Evolutionary conservation across 1,139 yeast genomes (phyloP), one percentile per base, ranked within the genome.

Genomic region (Candida tunisiensis): DNA sequence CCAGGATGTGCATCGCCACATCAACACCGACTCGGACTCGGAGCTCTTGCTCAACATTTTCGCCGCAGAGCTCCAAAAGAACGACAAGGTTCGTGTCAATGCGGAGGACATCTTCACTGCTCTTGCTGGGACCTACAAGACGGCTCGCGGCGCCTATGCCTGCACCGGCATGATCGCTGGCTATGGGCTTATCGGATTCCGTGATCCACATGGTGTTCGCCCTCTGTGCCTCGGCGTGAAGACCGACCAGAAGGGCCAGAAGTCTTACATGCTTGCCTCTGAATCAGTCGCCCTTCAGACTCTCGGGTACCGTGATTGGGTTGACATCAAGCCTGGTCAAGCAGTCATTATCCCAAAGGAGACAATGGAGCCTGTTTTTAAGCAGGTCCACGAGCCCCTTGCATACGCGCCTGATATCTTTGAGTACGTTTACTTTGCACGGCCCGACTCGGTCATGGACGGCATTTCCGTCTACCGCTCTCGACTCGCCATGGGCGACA

Each of bases 141-240:
- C 65, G 42, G 74, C 88, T 37, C 72, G 93, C 49, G 98, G 98
- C 35, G 96, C 95, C 13, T 88, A 82, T 51, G 95, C 98, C 1
- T 83, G 95, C 58, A 70, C 78, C 24, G 92, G 92, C 32, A 73
- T 88, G 80, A 61, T 88, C 35, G 96, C 98, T 3, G 98, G 98
- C 26, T 91, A 77, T 55, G 96, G 95, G 29, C 51, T 88, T 35
- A 71, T 88, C 47, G 98, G 96, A 1, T 91, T 88, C 62, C 69
- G 98, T 51, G 98, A 88, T 54, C 94, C 98, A 18, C 77, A 88
- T 47, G 98, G 96, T 34, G 82, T 88, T 42, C 70, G 98, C 48
- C 98, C 98, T 2, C 60, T 88, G 32, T 64, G 83, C 24, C 66
- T 69, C 40, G 98, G 98, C 31, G 83, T 77, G 53, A 68, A 98